A percentile compares a stretch with the other conserved stretches of the same genome.
Evolutionary conservation across 2,329 filamentous ascomycete genomes (phyloP).

Genomic region (Fusarium pininemorale): DNA sequence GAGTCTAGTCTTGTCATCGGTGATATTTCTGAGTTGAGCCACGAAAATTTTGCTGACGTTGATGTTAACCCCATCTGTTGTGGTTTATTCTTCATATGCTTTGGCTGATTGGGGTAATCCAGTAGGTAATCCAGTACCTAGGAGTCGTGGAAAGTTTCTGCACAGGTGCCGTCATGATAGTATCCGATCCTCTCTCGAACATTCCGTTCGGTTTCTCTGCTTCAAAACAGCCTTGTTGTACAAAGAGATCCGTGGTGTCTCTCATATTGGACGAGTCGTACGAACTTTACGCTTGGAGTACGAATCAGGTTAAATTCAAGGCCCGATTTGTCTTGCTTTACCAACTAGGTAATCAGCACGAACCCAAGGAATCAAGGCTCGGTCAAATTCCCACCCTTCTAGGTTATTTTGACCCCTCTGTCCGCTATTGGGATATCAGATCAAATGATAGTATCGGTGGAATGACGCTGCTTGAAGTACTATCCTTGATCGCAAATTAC

Average conservation of each 20-base stretch:
- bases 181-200: neutral
- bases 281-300: neutral
- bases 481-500: neutral
- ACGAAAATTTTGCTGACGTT: neutral
- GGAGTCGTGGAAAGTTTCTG: neutral
- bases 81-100: neutral
- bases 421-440: neutral
- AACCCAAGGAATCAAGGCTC: neutral
- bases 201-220: neutral
- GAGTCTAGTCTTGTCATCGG: neutral
- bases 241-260: constrained; percentile 1
- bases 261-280: neutral
- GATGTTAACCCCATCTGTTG: neutral
- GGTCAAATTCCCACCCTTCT: neutral
- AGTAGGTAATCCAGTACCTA: neutral
- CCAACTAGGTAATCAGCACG: constrained; percentile 21
- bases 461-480: neutral
- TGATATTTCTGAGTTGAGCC: neutral
- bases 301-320: neutral
- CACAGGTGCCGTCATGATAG: neutral
- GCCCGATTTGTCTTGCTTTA: constrained; percentile 23
- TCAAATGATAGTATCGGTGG: neutral
- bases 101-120: neutral
- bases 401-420: neutral
- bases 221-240: constrained; percentile 4